Percentiles rank a stretch among this genome's conserved stretches.
phyloP scores from a whole-genome alignment of 2,329 filamentous ascomycete genomes.

The Aspergillus brunneoviolaceus region DNA sequence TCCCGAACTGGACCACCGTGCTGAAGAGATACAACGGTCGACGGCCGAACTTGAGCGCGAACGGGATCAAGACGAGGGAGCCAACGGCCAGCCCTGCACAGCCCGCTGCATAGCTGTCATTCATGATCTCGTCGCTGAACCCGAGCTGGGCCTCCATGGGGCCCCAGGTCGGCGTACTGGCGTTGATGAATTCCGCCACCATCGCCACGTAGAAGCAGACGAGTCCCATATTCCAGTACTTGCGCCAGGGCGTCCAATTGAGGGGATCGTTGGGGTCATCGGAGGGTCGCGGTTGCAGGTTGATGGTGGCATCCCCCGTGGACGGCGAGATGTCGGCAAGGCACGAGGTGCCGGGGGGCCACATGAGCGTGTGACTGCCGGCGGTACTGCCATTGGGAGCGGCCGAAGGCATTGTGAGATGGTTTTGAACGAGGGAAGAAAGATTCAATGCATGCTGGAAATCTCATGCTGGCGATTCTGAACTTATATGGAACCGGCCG shows the following conservation, averaged over 20 bases:
- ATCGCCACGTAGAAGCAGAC: conserved; percentile 32
- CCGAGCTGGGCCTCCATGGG: conserved; percentile 45
- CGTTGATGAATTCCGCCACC: conserved; percentile 31
- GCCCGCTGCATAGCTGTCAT: conserved; percentile 48
- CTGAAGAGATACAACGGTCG: conserved; percentile 49
- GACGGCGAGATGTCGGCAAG: background rate
- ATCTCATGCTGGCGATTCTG: too few species aligned
- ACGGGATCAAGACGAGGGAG: conserved; percentile 45
- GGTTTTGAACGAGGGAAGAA: too few species aligned
- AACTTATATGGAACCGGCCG: too few species aligned
- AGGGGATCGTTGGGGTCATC: conserved; percentile 29
- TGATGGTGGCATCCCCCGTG: too few species aligned
- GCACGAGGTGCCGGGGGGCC: background rate
- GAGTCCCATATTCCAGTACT: conserved; percentile 26
- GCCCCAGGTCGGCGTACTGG: conserved; percentile 38
- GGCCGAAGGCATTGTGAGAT: too few species aligned
- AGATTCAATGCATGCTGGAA: too few species aligned
- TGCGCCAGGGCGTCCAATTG: conserved; percentile 26
- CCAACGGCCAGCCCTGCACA: conserved; percentile 46
- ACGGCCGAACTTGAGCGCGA: conserved; percentile 49
- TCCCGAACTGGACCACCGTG: conserved; percentile 37
- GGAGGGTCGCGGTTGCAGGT: conserved; percentile 12
- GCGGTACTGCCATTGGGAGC: background rate
- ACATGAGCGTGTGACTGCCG: background rate
- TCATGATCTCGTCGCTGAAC: conserved; percentile 44